Evolutionary conservation across 495 filamentous ascomycete genomes (phyloP).

Genomic region (Cladorrhinum samala): DNA sequence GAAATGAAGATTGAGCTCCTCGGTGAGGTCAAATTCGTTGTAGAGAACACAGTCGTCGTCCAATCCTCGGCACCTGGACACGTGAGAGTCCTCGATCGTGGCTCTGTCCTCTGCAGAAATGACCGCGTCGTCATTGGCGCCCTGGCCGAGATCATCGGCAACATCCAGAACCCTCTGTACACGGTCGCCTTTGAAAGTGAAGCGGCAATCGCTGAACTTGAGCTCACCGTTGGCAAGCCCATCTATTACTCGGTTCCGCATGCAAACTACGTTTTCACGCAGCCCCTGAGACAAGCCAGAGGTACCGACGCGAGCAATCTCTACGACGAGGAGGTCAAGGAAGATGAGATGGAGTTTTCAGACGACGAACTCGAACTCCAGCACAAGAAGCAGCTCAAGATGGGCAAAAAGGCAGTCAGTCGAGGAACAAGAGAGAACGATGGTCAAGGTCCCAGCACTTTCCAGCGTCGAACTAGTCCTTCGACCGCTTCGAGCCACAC

Average conservation of each 20-base stretch:
- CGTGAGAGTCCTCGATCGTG: conserved; percentile 72
- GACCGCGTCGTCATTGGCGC: conserved; percentile 70
- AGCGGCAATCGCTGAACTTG: conserved; percentile 58
- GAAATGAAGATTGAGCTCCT: conserved; percentile 71
- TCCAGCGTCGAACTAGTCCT: conserved; percentile 31
- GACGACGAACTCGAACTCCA: conserved; percentile 92
- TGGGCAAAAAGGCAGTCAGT: conserved; percentile 23
- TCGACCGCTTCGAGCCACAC: conserved; percentile 10
- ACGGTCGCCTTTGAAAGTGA: conserved; percentile 62
- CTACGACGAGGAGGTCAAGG: conserved; percentile 84
- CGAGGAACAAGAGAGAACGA: conserved; percentile 17
- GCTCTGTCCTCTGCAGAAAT: conserved; percentile 76
- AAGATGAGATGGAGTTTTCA: conserved; percentile 86
- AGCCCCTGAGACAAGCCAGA: conserved; percentile 67
- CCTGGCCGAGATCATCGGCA: conserved; percentile 73
- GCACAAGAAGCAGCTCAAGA: conserved; percentile 37
- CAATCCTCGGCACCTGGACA: conserved; percentile 74
- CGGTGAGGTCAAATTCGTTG: conserved; percentile 63
- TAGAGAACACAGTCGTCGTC: conserved; percentile 72
- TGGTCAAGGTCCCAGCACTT: conserved; percentile 4
- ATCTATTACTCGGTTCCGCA: conserved; percentile 73
- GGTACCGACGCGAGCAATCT: conserved; percentile 90
- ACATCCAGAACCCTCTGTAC: conserved; percentile 77
- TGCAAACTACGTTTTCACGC: conserved; percentile 76
- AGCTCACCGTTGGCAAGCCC: conserved; percentile 55